A percentile compares a stretch with the other conserved stretches of the same genome.
phyloP scores from a whole-genome alignment of 208 protist genomes.

The Crithidia sp. region DNA sequence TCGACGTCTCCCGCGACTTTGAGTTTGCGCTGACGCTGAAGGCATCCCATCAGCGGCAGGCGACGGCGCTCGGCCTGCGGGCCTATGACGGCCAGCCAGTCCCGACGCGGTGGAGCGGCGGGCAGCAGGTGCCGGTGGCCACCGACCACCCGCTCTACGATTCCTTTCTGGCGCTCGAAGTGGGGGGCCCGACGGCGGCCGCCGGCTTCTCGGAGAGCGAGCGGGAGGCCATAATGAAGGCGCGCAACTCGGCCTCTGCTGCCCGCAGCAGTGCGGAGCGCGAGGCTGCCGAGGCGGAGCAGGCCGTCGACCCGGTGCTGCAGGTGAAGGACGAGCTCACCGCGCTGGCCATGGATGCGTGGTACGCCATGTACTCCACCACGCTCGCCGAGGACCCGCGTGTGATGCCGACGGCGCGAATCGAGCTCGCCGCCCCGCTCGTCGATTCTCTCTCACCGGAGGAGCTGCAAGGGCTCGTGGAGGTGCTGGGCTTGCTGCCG shows the following conservation, averaged over 20 bases:
- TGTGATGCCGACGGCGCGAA: slow-evolving; percentile 61
- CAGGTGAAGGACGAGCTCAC: slow-evolving; percentile 68
- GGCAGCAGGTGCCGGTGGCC: slow-evolving; percentile 18
- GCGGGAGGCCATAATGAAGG: slow-evolving; percentile 5
- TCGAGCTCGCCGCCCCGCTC: slow-evolving; percentile 71
- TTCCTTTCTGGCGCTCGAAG: slow-evolving; percentile 46
- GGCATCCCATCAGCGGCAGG: slow-evolving; percentile 72
- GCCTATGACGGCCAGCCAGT: slow-evolving; percentile 9
- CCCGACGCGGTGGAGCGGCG: slow-evolving; percentile 26
- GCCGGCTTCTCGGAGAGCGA: slow-evolving; percentile 14
- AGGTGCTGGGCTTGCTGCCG: slow-evolving; percentile 59
- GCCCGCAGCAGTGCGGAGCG: background rate
- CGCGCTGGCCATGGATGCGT: slow-evolving; percentile 84
- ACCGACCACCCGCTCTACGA: slow-evolving; percentile 60
- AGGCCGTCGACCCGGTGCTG: slow-evolving; percentile 15
- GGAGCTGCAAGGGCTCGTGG: slow-evolving; percentile 63
- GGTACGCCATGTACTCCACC: slow-evolving; percentile 85
- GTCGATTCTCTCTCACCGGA: slow-evolving; percentile 44
- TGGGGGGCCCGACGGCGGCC: slow-evolving; percentile 20
- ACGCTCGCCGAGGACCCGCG: slow-evolving; percentile 62
- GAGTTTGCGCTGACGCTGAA: slow-evolving; percentile 77
- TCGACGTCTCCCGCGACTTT: slow-evolving; percentile 71
- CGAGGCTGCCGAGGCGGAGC: background rate
- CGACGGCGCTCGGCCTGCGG: slow-evolving; percentile 53
- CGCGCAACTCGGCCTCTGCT: background rate